phyloP scores from a whole-genome alignment of 2,329 filamentous ascomycete genomes.

The Lomentospora prolificans region DNA sequence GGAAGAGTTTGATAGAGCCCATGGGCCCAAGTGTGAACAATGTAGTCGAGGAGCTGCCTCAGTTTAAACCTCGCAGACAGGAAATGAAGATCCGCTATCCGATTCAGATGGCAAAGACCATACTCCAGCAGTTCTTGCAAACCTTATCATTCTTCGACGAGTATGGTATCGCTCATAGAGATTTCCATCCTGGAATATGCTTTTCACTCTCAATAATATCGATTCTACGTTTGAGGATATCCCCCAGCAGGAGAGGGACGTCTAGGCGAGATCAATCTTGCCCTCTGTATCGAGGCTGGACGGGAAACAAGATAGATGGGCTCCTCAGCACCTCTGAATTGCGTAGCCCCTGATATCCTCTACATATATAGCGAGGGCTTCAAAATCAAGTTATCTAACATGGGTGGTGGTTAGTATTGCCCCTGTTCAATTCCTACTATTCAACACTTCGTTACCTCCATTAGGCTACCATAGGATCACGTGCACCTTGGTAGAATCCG shows the following conservation, averaged over 20 bases:
- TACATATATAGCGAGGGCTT: constrained; percentile 15
- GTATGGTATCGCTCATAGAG: constrained; percentile 28
- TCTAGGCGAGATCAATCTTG: constrained; percentile 15
- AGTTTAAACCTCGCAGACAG: constrained; percentile 18
- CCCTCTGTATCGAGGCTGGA: constrained; percentile 19
- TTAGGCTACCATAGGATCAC: too few species aligned
- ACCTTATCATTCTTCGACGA: constrained; percentile 28
- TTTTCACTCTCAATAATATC: constrained; percentile 22
- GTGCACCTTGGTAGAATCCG: too few species aligned
- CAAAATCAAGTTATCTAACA: constrained; percentile 21
- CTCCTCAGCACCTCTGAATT: constrained; percentile 20
- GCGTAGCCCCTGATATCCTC: constrained; percentile 17
- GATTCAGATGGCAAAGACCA: constrained; percentile 27
- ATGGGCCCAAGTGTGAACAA: constrained; percentile 25
- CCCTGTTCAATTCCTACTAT: too few species aligned
- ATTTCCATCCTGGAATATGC: constrained; percentile 27
- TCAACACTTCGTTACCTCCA: too few species aligned
- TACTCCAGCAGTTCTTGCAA: constrained; percentile 27
- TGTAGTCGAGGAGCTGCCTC: constrained; percentile 23
- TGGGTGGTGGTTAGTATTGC: constrained; percentile 19
- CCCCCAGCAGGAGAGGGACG: constrained; percentile 18
- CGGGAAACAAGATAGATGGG: constrained; percentile 20
- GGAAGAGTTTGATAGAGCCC: constrained; percentile 19
- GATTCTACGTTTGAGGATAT: constrained; percentile 15
- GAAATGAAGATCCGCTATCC: constrained; percentile 25